Evolutionary conservation across 2,329 filamentous ascomycete species (phyloP).

Genomic region (Ophiostoma novo-ulmi): DNA sequence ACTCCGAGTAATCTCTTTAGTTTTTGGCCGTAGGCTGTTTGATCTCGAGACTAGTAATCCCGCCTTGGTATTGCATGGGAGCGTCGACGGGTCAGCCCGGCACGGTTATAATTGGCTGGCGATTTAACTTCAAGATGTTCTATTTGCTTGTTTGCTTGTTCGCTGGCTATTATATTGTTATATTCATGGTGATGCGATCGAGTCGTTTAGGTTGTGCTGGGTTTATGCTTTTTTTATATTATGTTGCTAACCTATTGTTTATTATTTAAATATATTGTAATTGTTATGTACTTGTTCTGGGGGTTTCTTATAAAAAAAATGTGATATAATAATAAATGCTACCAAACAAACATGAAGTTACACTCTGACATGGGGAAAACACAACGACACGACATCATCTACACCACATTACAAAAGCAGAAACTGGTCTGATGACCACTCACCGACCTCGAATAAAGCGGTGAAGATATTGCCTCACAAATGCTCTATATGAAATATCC

Average conservation of each 20-base stretch:
- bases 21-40: background rate
- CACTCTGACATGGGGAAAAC: no score
- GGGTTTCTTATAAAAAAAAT: no score
- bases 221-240: no score
- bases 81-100: constrained; percentile 2
- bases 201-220: no score
- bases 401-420: background rate
- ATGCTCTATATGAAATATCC: background rate
- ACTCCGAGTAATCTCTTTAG: background rate
- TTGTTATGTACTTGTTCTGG: no score
- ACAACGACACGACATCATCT: no score
- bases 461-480: constrained; percentile 7
- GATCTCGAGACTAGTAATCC: background rate
- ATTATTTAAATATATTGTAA: no score
- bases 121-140: background rate
- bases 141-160: background rate
- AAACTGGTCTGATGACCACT: background rate
- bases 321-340: no score
- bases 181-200: no score
- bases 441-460: constrained; percentile 2
- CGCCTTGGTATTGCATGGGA: background rate
- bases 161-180: background rate
- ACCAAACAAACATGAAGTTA: no score
- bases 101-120: background rate
- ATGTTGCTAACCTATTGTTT: no score